phyloP scores from a whole-genome alignment of 257 asterid genomes.

The Scutellaria barbata region DNA sequence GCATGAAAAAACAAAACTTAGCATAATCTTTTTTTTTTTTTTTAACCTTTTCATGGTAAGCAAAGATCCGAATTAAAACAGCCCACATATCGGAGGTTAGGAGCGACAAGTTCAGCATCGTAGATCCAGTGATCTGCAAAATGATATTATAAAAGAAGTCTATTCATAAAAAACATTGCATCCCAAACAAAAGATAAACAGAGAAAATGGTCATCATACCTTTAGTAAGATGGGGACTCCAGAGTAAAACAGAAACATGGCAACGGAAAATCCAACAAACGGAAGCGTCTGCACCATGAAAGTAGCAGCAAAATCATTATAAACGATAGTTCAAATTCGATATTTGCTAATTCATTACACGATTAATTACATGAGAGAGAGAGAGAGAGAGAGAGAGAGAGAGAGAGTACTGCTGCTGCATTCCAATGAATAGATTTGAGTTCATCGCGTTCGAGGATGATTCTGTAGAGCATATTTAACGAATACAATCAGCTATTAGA shows the following conservation, averaged over 20 bases:
- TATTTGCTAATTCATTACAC: not conserved
- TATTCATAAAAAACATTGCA: not conserved
- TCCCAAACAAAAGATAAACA: not conserved
- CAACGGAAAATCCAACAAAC: constrained; percentile 78
- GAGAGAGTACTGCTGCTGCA: constrained; percentile 61
- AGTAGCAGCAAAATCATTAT: constrained; percentile 18
- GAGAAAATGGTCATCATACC: constrained; percentile 45
- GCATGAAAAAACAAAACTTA: not conserved
- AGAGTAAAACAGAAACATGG: constrained; percentile 90
- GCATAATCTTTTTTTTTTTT: not conserved
- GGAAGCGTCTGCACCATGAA: constrained; percentile 70
- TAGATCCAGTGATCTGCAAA: constrained; percentile 83
- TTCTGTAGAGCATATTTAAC: constrained; percentile 58
- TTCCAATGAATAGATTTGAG: constrained; percentile 84
- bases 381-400: constrained; percentile 38
- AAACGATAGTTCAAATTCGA: not conserved
- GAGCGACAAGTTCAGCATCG: constrained; percentile 85
- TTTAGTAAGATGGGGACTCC: constrained; percentile 78
- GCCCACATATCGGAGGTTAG: constrained; percentile 99
- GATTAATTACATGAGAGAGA: not conserved
- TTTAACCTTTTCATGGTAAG: constrained; percentile 84
- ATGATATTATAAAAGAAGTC: constrained; percentile 1
- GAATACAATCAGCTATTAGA: constrained; percentile 6
- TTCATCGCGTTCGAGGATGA: constrained; percentile 81
- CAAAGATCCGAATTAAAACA: constrained; percentile 84